phyloP scores from a whole-genome alignment of 176 grass and related monocot genomes.

The Aegilops tauschii region DNA sequence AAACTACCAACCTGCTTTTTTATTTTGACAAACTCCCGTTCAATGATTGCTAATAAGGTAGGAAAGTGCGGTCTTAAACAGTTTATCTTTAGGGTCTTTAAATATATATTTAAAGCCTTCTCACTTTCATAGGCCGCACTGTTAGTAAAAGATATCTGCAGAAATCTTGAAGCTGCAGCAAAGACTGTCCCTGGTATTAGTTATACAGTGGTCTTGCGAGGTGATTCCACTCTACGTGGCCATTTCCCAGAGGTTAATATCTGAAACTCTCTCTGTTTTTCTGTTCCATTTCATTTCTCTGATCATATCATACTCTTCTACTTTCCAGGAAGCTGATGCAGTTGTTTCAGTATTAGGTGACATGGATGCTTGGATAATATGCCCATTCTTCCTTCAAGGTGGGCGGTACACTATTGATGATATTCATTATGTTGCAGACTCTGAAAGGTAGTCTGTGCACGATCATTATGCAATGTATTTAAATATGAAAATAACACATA shows the following conservation, averaged over 20 bases:
- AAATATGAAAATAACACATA: conserved; percentile 15
- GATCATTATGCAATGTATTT: conserved; percentile 22
- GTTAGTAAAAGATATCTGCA: conserved; percentile 81
- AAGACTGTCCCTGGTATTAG: conserved; percentile 64
- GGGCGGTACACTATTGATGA: conserved; percentile 93
- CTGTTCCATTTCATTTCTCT: conserved; percentile 23
- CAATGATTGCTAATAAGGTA: conserved; percentile 91
- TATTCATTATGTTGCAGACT: conserved; percentile 86
- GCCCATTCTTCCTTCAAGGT: conserved; percentile 98
- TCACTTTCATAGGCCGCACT: conserved; percentile 56
- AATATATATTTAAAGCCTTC: conserved; percentile 20
- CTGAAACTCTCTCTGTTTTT: background rate
- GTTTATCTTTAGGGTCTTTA: conserved; percentile 21
- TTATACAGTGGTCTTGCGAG: conserved; percentile 90
- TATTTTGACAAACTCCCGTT: conserved; percentile 94
- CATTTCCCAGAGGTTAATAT: conserved; percentile 85
- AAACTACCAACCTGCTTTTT: conserved; percentile 86
- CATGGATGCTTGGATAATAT: conserved; percentile 99
- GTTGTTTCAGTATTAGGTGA: conserved; percentile 91
- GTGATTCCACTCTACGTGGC: conserved; percentile 93
- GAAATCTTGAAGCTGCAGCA: conserved; percentile 85
- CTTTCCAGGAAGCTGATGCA: conserved; percentile 87
- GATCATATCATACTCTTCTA: conserved; percentile 22
- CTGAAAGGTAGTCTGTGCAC: conserved; percentile 56
- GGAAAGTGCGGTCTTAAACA: conserved; percentile 21